A percentile compares a stretch with the other conserved stretches of the same genome.
phyloP scores from a whole-genome alignment of 148 eudicot genomes.

The Agrostemma githago region DNA sequence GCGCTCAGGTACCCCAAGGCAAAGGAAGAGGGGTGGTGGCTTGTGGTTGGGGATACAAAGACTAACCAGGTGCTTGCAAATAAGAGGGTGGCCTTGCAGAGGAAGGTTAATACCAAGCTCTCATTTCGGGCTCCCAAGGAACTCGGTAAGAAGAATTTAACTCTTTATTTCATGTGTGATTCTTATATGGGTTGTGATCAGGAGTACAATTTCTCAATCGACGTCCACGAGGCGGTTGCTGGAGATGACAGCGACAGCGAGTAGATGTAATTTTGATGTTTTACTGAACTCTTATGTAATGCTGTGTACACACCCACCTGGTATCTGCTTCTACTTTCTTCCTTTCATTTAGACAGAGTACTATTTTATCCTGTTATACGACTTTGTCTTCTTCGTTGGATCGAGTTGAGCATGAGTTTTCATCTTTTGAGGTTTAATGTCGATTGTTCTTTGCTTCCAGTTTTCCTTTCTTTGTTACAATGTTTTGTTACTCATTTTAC shows the following conservation, averaged over 20 bases:
- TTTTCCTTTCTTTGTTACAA: no score
- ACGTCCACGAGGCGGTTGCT: conserved; percentile 42
- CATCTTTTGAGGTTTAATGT: no score
- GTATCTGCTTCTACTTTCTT: background rate
- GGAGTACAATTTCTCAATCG: conserved; percentile 58
- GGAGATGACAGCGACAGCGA: conserved; percentile 35
- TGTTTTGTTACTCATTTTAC: no score
- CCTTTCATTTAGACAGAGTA: background rate
- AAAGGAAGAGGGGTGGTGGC: conserved; percentile 92
- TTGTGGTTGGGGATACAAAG: conserved; percentile 72
- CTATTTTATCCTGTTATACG: background rate
- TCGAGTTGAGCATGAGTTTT: no score
- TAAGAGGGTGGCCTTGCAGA: conserved; percentile 68
- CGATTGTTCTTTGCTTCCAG: no score
- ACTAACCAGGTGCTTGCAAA: conserved; percentile 74
- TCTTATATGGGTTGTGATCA: conserved; percentile 89
- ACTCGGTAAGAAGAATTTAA: conserved; percentile 51
- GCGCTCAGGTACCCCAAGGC: conserved; percentile 66
- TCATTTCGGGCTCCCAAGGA: conserved; percentile 51
- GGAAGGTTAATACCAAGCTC: conserved; percentile 67
- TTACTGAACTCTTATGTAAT: background rate
- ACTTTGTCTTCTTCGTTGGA: background rate
- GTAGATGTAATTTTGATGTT: conserved; percentile 2
- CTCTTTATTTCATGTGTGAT: conserved; percentile 80
- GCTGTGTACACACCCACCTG: background rate